A percentile compares a stretch with the other conserved stretches of the same genome.
Conservation (phyloP, 2,329 filamentous ascomycete species). For the Dichotomopilus funicola region DNA sequence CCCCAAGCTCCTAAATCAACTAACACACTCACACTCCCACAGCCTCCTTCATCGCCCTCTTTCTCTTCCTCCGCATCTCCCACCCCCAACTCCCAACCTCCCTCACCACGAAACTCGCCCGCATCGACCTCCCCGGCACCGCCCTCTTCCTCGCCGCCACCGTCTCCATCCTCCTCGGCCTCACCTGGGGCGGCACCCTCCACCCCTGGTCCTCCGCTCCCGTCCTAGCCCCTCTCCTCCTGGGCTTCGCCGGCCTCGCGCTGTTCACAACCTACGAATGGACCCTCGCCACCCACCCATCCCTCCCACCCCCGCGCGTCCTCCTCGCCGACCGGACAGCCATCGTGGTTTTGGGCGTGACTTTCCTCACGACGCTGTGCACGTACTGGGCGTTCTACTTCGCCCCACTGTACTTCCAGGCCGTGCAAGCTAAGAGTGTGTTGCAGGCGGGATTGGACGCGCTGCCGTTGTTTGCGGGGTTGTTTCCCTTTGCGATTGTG, state of each 20-base stretch:
- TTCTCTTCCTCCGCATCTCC: conserved; percentile 9
- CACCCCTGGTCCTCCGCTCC: conserved; percentile 16
- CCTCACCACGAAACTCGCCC: neutral
- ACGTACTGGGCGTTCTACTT: conserved; percentile 33
- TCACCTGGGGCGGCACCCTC: conserved; percentile 18
- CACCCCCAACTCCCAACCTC: neutral
- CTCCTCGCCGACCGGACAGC: conserved; percentile 36
- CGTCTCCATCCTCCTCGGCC: conserved; percentile 14
- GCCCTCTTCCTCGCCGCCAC: conserved; percentile 1
- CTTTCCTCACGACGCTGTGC: conserved; percentile 33
- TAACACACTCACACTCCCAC: neutral
- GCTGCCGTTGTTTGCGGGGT: conserved; percentile 19
- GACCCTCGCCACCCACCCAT: conserved; percentile 14
- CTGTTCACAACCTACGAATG: conserved; percentile 13
- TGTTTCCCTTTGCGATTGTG: conserved; percentile 24
- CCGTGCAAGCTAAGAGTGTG: conserved; percentile 23
- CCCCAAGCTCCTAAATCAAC: neutral
- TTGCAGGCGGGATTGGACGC: conserved; percentile 24
- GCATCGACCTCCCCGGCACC: conserved; percentile 18
- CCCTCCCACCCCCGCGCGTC: conserved; percentile 37
- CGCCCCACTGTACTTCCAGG: conserved; percentile 39
- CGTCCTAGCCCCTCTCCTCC: conserved; percentile 31
- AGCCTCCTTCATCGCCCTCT: neutral
- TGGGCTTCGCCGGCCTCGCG: conserved; percentile 31
- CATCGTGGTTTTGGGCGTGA: conserved; percentile 25